These are phyloP conservation scores for Aspergillus conjunctus DNA, from an alignment of 495 filamentous ascomycete genomes.

Conservation along the genomic window DNA sequence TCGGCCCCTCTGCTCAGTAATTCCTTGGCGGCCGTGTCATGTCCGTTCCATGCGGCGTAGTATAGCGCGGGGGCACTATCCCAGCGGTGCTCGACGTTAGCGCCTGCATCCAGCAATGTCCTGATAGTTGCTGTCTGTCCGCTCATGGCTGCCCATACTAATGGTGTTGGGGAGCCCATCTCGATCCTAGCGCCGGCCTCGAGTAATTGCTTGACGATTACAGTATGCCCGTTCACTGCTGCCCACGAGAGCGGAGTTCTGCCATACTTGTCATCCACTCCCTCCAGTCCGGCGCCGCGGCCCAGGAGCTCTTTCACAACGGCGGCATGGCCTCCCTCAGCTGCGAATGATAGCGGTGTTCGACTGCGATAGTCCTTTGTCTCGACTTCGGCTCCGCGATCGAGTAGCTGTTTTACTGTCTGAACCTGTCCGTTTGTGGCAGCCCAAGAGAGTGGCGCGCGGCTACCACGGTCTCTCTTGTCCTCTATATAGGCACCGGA, in stretches of 20 bases:
- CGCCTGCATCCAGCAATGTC: neutral
- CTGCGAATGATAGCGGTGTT: slow-evolving; percentile 23
- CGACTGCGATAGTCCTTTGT: neutral
- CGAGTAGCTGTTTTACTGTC: slow-evolving; percentile 1
- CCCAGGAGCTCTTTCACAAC: slow-evolving; percentile 15
- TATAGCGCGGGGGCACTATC: slow-evolving; percentile 9
- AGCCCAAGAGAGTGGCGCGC: slow-evolving; percentile 29
- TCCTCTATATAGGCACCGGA: slow-evolving; percentile 20
- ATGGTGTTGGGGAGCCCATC: neutral
- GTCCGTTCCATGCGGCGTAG: slow-evolving; percentile 9
- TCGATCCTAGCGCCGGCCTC: slow-evolving; percentile 23
- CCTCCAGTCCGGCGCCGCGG: neutral
- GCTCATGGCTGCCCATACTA: neutral
- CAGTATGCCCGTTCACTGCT: slow-evolving; percentile 31
- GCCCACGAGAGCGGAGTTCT: slow-evolving; percentile 38
- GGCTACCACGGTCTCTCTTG: slow-evolving; percentile 15
- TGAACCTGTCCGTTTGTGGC: neutral
- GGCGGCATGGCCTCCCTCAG: slow-evolving; percentile 16
- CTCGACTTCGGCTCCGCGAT: slow-evolving; percentile 1
- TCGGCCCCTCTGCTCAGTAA: slow-evolving; percentile 8
- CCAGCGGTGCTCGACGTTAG: neutral
- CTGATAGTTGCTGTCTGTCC: neutral
- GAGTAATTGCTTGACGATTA: slow-evolving; percentile 30
- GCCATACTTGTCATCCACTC: slow-evolving; percentile 15
- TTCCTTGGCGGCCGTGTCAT: neutral